Base-by-base conservation (phyloP, 805 yeast genomes). In the Sugiyamaella boreocaroliniensis region DNA sequence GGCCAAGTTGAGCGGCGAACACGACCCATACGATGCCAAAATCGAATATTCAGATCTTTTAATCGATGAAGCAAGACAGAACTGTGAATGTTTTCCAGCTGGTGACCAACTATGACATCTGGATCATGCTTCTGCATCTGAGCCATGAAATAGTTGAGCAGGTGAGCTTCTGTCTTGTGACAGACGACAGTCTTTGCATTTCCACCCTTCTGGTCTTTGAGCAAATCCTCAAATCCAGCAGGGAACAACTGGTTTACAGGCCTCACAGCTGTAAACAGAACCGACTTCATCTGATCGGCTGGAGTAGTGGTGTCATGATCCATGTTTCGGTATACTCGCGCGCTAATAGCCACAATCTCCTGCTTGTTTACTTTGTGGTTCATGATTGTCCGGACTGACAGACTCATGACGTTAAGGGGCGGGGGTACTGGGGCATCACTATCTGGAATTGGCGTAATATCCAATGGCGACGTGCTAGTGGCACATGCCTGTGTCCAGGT, bases 81-180 rank as follows among this genome's bases (percentile, higher is more conserved):
- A 44, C 93, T 68, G 11, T 89, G 82, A 11, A 87, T 77, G 57
- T 79, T 80, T 58, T 92, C 97, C 55, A 93, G 71, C 58, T 85
- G 76, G 66, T 93, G 98, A 29, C 99, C 99, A 41, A 92, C 66
- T 50, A 89, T 79, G 1, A 89, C 84, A 71, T 93, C 99, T 0
- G 98, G 97, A 68, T 93, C 99, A n/a, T 78, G 71, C n/a, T 71
- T 71, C 59, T 82, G 84, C 46, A 92, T 70, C 63, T 81, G 68
- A 0, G 87, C 92, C 50, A 89, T 75, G 47, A 93, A 77, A 66
- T 87, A 85, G 55, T 81, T 81, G 47, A 93, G 73, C 63, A 93
- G 67, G 0, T 86, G 78, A 55, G 80, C 81, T 63, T 93, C 98
- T 58, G 79, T 83, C 29, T 82, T 83, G 62, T 86, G 85, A 8